These are phyloP conservation scores for Scedosporium dehoogii DNA, from an alignment of 2,329 filamentous ascomycete genomes.

Conservation along the genomic window DNA sequence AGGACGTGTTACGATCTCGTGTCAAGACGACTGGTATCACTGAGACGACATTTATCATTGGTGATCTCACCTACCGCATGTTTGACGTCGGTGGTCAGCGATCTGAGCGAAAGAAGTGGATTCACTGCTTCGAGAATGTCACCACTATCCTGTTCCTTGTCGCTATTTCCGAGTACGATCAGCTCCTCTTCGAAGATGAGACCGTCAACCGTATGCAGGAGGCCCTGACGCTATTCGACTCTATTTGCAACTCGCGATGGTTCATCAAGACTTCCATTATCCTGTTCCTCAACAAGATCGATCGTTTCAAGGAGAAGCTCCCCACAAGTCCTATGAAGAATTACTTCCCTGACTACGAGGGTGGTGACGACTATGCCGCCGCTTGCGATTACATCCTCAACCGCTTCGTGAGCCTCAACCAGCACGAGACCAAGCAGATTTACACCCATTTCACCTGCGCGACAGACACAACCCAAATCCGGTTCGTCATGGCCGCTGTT, in stretches of 20 bases:
- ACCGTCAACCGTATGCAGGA: conserved; percentile 94
- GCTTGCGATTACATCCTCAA: conserved; percentile 99
- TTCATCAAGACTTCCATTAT: conserved; percentile 87
- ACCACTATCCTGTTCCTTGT: conserved; percentile 95
- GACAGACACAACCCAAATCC: conserved; percentile 96
- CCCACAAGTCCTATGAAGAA: conserved; percentile 75
- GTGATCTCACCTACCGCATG: conserved; percentile 91
- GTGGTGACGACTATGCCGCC: conserved; percentile 87
- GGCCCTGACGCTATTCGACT: conserved; percentile 76
- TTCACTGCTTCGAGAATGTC: conserved; percentile 97
- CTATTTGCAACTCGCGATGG: conserved; percentile 81
- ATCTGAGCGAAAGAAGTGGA: conserved; percentile 98
- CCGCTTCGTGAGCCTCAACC: conserved; percentile 95
- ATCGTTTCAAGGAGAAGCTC: conserved; percentile 81
- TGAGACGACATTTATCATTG: conserved; percentile 92
- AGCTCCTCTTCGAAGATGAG: conserved; percentile 91
- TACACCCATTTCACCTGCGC: conserved; percentile 99
- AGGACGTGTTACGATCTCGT: conserved; percentile 90
- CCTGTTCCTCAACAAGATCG: conserved; percentile 83
- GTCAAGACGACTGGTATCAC: conserved; percentile 98
- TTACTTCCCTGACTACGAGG: conserved; percentile 87
- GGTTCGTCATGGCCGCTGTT: conserved; percentile 98
- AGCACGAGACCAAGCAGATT: conserved; percentile 99
- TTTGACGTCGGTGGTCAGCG: conserved; percentile 94
- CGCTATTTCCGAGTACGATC: conserved; percentile 94